These are phyloP conservation scores for Solanum hybrid DNA, from an alignment of 305 asterid genomes.

Conservation along the genomic window DNA sequence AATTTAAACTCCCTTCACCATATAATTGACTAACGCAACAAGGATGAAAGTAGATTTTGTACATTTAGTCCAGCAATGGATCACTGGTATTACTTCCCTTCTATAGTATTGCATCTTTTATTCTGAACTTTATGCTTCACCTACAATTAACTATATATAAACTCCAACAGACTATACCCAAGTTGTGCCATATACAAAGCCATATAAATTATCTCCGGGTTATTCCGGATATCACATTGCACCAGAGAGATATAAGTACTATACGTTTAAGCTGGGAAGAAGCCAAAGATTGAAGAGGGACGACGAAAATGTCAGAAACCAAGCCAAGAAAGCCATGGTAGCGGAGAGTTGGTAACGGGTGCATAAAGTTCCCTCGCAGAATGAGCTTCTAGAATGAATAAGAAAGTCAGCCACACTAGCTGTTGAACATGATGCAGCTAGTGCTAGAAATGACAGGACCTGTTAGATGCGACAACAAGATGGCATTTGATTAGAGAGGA, in stretches of 20 bases:
- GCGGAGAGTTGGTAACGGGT: conserved; percentile 70
- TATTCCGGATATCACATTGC: neutral
- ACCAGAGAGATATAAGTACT: neutral
- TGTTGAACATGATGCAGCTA: conserved; percentile 79
- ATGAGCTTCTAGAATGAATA: conserved; percentile 37
- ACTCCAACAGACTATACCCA: neutral
- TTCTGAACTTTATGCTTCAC: neutral
- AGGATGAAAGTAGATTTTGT: neutral
- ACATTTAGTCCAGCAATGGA: neutral
- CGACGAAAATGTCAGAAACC: conserved; percentile 66
- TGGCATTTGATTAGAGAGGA: neutral
- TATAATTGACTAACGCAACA: neutral
- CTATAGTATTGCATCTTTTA: neutral
- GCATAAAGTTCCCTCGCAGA: conserved; percentile 48
- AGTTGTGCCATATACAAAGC: neutral
- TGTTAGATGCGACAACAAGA: conserved; percentile 1
- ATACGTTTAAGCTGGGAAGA: conserved; percentile 23
- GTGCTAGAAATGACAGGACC: conserved; percentile 65
- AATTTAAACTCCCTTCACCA: neutral
- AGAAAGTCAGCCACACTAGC: conserved; percentile 64
- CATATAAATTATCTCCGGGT: neutral
- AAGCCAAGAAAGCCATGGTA: conserved; percentile 80
- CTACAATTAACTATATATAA: neutral
- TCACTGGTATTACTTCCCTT: neutral
- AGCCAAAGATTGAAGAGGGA: conserved; percentile 83